Conservation (phyloP, 495 filamentous ascomycete genomes). For the Daldinia caldariorum region DNA sequence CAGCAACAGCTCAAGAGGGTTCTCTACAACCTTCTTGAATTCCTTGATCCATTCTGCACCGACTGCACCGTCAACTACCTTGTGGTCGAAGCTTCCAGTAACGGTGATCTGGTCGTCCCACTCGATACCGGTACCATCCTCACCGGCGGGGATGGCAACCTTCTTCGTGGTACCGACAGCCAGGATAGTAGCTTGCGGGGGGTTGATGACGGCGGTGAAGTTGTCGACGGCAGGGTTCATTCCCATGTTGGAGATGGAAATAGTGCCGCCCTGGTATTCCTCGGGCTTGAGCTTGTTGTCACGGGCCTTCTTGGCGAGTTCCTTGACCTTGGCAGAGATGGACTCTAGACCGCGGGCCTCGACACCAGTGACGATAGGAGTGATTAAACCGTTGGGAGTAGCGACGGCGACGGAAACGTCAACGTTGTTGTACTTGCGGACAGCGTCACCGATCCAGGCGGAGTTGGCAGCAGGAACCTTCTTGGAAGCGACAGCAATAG, state of each 20-base stretch:
- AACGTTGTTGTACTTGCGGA: constrained; percentile 89
- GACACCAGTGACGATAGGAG: constrained; percentile 91
- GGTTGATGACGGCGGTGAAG: constrained; percentile 99
- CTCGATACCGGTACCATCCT: constrained; percentile 82
- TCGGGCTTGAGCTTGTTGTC: constrained; percentile 99
- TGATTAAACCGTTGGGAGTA: constrained; percentile 94
- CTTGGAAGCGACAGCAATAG: constrained; percentile 83
- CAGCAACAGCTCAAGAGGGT: constrained; percentile 91
- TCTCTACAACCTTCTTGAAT: constrained; percentile 97
- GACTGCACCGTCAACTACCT: constrained; percentile 87
- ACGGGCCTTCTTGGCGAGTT: constrained; percentile 92
- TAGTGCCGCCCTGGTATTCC: constrained; percentile 98
- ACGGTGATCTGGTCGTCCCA: constrained; percentile 98
- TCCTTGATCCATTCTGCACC: constrained; percentile 97
- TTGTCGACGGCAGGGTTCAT: constrained; percentile 97
- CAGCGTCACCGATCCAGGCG: constrained; percentile 88
- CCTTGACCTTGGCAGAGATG: constrained; percentile 90
- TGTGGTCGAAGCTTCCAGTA: constrained; percentile 97
- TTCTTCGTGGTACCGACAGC: constrained; percentile 95
- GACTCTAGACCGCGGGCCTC: constrained; percentile 82
- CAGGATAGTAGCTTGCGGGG: constrained; percentile 94
- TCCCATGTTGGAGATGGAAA: constrained; percentile 99
- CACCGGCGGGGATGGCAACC: constrained; percentile 86
- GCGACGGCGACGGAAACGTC: constrained; percentile 96
- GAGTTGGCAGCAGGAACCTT: constrained; percentile 97